Base-by-base conservation (phyloP, 2,329 filamentous ascomycete species). In the Apiospora rasikravindrae region DNA sequence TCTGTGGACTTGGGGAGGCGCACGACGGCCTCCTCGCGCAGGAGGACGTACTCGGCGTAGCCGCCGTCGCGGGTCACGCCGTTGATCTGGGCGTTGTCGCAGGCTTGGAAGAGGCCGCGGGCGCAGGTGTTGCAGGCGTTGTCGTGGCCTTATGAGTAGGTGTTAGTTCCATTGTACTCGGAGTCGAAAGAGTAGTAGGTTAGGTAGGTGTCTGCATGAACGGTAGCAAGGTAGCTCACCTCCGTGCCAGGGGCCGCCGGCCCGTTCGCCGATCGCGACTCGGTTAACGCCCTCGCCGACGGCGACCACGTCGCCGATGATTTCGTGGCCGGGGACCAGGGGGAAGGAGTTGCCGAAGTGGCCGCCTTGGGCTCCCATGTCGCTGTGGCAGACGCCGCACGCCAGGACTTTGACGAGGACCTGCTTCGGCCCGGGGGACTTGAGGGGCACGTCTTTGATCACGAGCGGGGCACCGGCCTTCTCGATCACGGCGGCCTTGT, bases 371-470 rank as follows among this genome's bases (percentile, higher is more conserved):
- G 88, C 81, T 70, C 80, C 81, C 26, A 82, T 73, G 76, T 94
- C 93, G 0, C 87, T 88, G 79, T 90, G 91, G 81, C 93, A 95
- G 68, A 95, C 88, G 61, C 93, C 93, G 76, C 90, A 93, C 7
- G 92, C 92, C 11, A 90, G 83, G 2, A 94, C 88, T 80, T 94
- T 94, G 80, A 94, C 86, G 37, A 95, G 87, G 2, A 95, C 83
- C 77, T 94, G 85, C 24, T 88, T 86, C 0, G 84, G 79, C 8
- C 85, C 82, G 1, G 92, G 91, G 45, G 84, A 79, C 72, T 87
- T 84, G 53, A 94, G 84, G 24, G 87, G 84, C 4, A 91, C 77
- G 3, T 93, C 88, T 74, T 90, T 87, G 74, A 94, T 83, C 2
- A 82, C 82, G 74, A 92, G 84, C 0, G 89, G 86, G 2, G 81